Evolutionary conservation across 2,329 filamentous ascomycete genomes (phyloP).

Genomic region (Ophiostoma tasmaniense): DNA sequence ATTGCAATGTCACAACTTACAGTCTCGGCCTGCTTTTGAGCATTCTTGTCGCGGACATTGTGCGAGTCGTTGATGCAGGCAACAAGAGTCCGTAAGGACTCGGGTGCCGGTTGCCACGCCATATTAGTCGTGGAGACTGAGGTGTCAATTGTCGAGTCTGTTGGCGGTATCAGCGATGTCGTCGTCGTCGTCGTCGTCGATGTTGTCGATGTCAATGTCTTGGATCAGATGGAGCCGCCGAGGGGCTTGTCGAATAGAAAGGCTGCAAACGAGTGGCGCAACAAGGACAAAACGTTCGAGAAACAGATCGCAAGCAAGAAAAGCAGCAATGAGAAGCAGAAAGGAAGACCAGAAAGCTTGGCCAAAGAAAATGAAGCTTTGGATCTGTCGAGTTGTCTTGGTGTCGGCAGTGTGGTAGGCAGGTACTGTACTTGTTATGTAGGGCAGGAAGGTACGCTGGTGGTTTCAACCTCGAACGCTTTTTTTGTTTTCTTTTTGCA

Average conservation of each 20-base stretch:
- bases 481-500: neutral
- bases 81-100: slow-evolving; percentile 82
- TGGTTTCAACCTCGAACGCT: neutral
- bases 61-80: slow-evolving; percentile 86
- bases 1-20: slow-evolving; percentile 43
- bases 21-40: slow-evolving; percentile 82
- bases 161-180: neutral
- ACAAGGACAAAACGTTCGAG: neutral
- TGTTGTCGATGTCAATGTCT: neutral
- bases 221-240: neutral
- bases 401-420: neutral
- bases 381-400: neutral
- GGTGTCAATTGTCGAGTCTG: neutral
- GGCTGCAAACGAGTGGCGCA: neutral
- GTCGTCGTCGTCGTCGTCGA: neutral
- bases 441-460: neutral
- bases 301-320: neutral
- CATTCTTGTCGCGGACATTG: slow-evolving; percentile 68
- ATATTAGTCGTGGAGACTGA: slow-evolving; percentile 39
- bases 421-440: neutral
- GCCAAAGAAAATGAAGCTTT: neutral
- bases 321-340: neutral
- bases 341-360: neutral
- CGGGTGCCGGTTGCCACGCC: slow-evolving; percentile 86
- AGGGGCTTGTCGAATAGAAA: neutral